phyloP scores from a whole-genome alignment of 2,329 filamentous ascomycete genomes.

The Fusarium gaditjirri region DNA sequence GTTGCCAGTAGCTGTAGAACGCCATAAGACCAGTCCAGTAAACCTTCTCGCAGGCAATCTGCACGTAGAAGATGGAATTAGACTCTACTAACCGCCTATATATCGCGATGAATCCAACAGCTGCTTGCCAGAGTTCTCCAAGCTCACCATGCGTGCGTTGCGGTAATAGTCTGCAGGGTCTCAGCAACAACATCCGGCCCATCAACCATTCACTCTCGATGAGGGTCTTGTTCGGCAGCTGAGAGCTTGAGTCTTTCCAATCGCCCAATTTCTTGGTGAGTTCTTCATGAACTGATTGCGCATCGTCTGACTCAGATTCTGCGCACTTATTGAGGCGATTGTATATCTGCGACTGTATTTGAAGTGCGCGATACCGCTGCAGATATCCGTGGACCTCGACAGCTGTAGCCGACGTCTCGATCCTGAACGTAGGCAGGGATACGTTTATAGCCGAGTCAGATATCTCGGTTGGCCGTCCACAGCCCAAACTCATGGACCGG shows the following conservation, averaged over 20 bases:
- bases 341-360: constrained; percentile 9
- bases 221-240: not conserved
- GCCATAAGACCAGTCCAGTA: constrained; percentile 8
- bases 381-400: constrained; percentile 8
- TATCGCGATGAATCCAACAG: not conserved
- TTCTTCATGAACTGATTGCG: not conserved
- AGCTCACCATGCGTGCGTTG: not conserved
- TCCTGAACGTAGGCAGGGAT: constrained; percentile 1
- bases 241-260: constrained; percentile 11
- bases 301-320: fast-evolving
- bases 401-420: not conserved
- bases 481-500: constrained; percentile 14
- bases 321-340: not conserved
- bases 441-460: constrained; percentile 1
- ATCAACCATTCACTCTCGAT: constrained; percentile 21
- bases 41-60: constrained; percentile 7
- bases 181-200: constrained; percentile 1
- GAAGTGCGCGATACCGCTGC: constrained; percentile 6
- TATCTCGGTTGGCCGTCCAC: constrained; percentile 7
- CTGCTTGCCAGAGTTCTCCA: not conserved
- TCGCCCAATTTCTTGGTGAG: not conserved
- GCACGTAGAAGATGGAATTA: constrained; percentile 15
- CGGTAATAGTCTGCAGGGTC: not conserved
- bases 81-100: not conserved
- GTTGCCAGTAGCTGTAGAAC: not conserved